These are phyloP conservation scores for Sungouiozyma intestinalis DNA, from an alignment of 805 yeast species.

Conservation along the genomic window DNA sequence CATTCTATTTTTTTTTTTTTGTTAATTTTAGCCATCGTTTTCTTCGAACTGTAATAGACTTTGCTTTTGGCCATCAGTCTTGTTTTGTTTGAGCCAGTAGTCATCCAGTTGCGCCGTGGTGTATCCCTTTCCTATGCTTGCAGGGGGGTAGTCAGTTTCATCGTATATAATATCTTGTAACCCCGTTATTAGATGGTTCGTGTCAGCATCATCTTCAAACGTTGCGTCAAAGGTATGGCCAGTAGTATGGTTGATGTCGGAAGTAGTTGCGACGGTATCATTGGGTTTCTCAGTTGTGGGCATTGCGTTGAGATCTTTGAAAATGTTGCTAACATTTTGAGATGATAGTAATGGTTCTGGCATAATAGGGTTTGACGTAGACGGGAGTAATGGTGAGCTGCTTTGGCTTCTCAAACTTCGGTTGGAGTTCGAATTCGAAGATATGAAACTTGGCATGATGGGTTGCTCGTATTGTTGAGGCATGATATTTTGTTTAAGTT, in stretches of 20 bases:
- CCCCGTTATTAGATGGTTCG: constrained; percentile 24
- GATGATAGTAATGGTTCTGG: neutral
- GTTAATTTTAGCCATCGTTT: neutral
- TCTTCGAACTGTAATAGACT: neutral
- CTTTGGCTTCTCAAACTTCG: neutral
- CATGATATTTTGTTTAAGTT: constrained; percentile 8
- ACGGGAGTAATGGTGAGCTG: neutral
- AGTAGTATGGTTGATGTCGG: neutral
- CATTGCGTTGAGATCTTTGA: neutral
- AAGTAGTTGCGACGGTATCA: neutral
- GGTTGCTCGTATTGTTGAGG: constrained; percentile 6
- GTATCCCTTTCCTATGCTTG: constrained; percentile 23
- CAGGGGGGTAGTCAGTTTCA: constrained; percentile 23
- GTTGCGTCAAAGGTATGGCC: constrained; percentile 13
- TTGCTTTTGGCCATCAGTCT: constrained; percentile 1
- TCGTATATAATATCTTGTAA: constrained; percentile 26
- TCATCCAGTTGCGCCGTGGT: constrained; percentile 30
- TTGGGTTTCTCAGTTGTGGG: neutral
- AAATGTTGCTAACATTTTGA: neutral
- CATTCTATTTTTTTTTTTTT: too few species aligned
- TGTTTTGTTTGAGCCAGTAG: constrained; percentile 21
- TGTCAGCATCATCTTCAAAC: constrained; percentile 20
- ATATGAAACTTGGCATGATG: constrained; percentile 2
- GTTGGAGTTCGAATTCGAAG: neutral
- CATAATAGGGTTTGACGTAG: neutral